Evolutionary conservation across 2,329 filamentous ascomycete species (phyloP).

Genomic region (Boeremia lycopersici): DNA sequence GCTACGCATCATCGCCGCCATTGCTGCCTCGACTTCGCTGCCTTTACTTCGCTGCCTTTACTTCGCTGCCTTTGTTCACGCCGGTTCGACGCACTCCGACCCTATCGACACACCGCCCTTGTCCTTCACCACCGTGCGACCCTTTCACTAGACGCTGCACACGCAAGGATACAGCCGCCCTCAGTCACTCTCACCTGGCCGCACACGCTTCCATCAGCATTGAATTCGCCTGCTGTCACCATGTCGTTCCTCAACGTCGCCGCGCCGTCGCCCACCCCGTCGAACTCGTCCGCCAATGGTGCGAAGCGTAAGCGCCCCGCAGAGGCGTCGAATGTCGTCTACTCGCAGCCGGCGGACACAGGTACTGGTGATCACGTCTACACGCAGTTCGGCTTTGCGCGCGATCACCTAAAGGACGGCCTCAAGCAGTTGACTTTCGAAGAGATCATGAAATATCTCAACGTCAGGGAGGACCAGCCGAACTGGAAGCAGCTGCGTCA

Average conservation of each 20-base stretch:
- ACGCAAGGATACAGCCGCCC: slow-evolving; percentile 3
- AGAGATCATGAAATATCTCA: slow-evolving; percentile 81
- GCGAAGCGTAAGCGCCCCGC: slow-evolving; percentile 64
- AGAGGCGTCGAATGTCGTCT: slow-evolving; percentile 63
- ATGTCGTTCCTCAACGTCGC: slow-evolving; percentile 47
- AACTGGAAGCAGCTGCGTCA: slow-evolving; percentile 63
- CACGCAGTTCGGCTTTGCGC: slow-evolving; percentile 86
- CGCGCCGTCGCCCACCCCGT: slow-evolving; percentile 65
- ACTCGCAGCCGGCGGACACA: slow-evolving; percentile 77
- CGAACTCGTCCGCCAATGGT: slow-evolving; percentile 44
- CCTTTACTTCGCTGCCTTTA: slow-evolving; percentile 2
- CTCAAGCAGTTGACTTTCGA: slow-evolving; percentile 70
- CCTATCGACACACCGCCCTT: neutral
- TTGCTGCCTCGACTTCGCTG: neutral
- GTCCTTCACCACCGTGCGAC: slow-evolving; percentile 30
- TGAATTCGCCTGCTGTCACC: neutral
- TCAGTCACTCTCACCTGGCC: neutral
- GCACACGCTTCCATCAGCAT: slow-evolving; percentile 6
- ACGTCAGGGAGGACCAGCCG: slow-evolving; percentile 67
- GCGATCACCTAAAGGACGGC: slow-evolving; percentile 66
- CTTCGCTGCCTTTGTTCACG: slow-evolving; percentile 10
- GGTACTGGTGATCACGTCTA: slow-evolving; percentile 80
- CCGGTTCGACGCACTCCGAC: neutral
- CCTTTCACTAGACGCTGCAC: slow-evolving; percentile 44
- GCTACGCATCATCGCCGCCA: slow-evolving; percentile 25